Conservation (phyloP, 1,284 basidiomycete genomes). For the Bjerkandera adusta region DNA sequence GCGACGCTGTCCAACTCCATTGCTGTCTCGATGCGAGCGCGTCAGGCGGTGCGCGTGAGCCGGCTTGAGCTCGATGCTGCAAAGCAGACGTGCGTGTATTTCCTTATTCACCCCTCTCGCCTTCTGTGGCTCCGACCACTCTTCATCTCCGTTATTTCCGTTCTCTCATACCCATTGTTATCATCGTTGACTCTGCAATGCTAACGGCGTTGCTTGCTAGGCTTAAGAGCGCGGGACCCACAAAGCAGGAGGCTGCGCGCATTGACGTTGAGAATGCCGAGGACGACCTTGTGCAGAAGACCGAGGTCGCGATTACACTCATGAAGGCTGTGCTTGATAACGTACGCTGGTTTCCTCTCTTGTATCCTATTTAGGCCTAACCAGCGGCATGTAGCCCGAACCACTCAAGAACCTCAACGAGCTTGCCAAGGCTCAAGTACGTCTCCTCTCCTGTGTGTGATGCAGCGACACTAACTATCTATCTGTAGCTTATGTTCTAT, state of each 20-base stretch:
- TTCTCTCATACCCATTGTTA: too few species aligned
- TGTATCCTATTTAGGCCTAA: neutral
- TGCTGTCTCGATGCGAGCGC: conserved; percentile 85
- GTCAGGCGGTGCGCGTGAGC: conserved; percentile 84
- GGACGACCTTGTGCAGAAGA: conserved; percentile 95
- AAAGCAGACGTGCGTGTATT: conserved; percentile 49
- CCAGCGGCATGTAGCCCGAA: conserved; percentile 66
- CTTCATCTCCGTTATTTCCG: too few species aligned
- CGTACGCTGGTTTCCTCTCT: conserved; percentile 43
- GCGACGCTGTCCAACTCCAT: conserved; percentile 81
- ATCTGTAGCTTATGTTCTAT: conserved; percentile 74
- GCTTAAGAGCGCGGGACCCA: conserved; percentile 71
- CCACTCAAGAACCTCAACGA: conserved; percentile 92
- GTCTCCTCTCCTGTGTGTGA: conserved; percentile 2
- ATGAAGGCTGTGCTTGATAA: conserved; percentile 99
- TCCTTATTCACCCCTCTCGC: neutral
- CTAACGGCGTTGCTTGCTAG: conserved; percentile 35
- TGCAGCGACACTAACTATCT: neutral
- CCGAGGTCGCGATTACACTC: conserved; percentile 94
- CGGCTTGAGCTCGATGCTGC: conserved; percentile 64
- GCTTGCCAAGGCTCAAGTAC: conserved; percentile 83
- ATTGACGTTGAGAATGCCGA: conserved; percentile 94
- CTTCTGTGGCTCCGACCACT: too few species aligned
- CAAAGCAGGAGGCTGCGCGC: conserved; percentile 85
- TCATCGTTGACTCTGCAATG: too few species aligned